Conservation (phyloP, 768 basidiomycete species). For the Trametes meyenii region DNA sequence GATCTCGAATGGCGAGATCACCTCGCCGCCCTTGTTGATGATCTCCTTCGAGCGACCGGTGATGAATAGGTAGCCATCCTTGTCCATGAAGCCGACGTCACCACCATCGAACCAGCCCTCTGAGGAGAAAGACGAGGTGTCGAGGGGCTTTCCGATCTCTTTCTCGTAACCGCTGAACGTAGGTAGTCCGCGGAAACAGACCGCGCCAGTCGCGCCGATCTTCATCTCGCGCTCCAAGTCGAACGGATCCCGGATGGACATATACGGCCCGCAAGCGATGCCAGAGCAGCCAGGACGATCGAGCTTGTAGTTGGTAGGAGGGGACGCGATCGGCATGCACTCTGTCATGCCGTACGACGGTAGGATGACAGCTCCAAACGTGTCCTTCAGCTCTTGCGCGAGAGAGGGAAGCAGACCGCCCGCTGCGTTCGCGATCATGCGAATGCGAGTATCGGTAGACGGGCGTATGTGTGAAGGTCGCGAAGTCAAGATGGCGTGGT, state of each 20-base stretch:
- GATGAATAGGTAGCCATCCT: slow-evolving; percentile 50
- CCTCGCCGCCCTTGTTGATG: slow-evolving; percentile 62
- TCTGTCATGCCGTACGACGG: slow-evolving; percentile 66
- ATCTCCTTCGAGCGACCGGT: slow-evolving; percentile 64
- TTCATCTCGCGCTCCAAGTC: slow-evolving; percentile 42
- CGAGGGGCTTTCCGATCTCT: slow-evolving; percentile 45
- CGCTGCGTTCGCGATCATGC: slow-evolving; percentile 54
- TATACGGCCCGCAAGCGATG: slow-evolving; percentile 48
- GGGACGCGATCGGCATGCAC: slow-evolving; percentile 55
- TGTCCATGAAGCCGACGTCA: slow-evolving; percentile 50
- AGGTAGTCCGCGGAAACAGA: slow-evolving; percentile 58
- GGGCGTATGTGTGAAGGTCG: slow-evolving; percentile 38
- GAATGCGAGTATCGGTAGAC: slow-evolving; percentile 41
- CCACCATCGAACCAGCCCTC: slow-evolving; percentile 59
- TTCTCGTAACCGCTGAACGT: slow-evolving; percentile 55
- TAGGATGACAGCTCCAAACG: slow-evolving; percentile 55
- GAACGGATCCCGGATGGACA: slow-evolving; percentile 45
- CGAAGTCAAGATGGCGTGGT: slow-evolving; percentile 50
- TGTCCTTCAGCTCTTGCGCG: slow-evolving; percentile 48
- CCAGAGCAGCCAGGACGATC: slow-evolving; percentile 53
- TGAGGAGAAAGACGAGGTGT: slow-evolving; percentile 49
- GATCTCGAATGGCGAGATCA: slow-evolving; percentile 62
- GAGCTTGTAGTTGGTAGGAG: slow-evolving; percentile 45
- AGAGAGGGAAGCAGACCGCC: slow-evolving; percentile 56
- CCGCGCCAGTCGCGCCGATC: slow-evolving; percentile 49